Base-by-base conservation (phyloP, 2,329 filamentous ascomycete species). In the Fusarium paranaense region DNA sequence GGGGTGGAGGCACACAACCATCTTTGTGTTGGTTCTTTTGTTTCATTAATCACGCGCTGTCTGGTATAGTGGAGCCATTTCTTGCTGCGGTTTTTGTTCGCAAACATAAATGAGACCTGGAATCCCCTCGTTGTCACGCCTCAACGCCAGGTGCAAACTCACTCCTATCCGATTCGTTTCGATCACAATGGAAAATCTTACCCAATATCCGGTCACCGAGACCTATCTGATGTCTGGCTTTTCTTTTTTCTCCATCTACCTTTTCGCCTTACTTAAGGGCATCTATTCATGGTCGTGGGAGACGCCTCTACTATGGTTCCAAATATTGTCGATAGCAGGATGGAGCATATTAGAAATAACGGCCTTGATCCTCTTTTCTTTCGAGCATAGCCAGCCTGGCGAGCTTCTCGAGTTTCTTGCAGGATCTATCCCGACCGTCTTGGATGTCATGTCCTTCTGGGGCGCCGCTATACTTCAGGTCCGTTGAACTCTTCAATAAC, bases 11-110 rank as follows among this genome's bases (percentile, higher is more conserved):
- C 18, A 42, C 13, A 45, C 32, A 63, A 59, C 45, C 33, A 63
- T 66, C 63, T 40, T 63, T n/a, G 35, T 64, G 45, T 70, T 70
- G 18, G 62, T 50, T 40, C 62, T 59, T 66, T 69, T 66, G 52
- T 69, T 47, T 67, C 32, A 62, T 62, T 62, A 69, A 69, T 69
- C 47, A 58, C 18, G 67, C 67, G 67, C 42, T 66, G 27, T 65
- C 1, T 42, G 10, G 3, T 11, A 1, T 22, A 6, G 38, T 42
- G 8, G 38, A 42, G 38, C 38, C n/a, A 42, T 42, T 13, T 22
- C 38, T 22, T 63, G 5, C 6, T 42, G 3, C 10, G 18, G 38
- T 22, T 10, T 22, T 6, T 1, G 1, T 3, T 40, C 9, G 38
- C 38, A 5, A n/a, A 6, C 9, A 40, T 40, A 40, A 40, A 40